A percentile compares a stretch with the other conserved stretches of the same genome.
Evolutionary conservation across 2,329 filamentous ascomycete species (phyloP).

Genomic region (Stachybotrys chartarum): DNA sequence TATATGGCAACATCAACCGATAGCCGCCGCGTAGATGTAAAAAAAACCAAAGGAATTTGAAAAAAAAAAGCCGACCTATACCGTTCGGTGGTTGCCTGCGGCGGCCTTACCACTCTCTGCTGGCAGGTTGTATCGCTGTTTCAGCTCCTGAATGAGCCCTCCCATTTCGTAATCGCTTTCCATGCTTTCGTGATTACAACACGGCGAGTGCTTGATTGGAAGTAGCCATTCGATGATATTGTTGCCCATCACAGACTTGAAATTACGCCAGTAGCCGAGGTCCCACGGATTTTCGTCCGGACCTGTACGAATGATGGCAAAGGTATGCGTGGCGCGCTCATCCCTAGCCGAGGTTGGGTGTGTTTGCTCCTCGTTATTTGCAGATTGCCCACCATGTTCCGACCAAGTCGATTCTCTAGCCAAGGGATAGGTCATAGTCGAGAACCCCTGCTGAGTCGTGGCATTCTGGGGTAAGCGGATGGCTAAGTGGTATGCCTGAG

Average conservation of each 20-base stretch:
- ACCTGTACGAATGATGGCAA: slow-evolving; percentile 69
- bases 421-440: slow-evolving; percentile 54
- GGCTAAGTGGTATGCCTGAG: slow-evolving; percentile 64
- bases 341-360: slow-evolving; percentile 27
- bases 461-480: slow-evolving; percentile 55
- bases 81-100: neutral
- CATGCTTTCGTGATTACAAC: slow-evolving; percentile 56
- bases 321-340: slow-evolving; percentile 52
- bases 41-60: neutral
- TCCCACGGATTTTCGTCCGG: slow-evolving; percentile 83
- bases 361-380: neutral
- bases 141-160: slow-evolving; percentile 49
- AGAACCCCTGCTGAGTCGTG: slow-evolving; percentile 33
- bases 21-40: no score
- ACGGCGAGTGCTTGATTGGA: slow-evolving; percentile 69
- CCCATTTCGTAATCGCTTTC: slow-evolving; percentile 65
- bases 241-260: slow-evolving; percentile 72
- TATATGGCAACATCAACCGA: no score
- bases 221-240: slow-evolving; percentile 70
- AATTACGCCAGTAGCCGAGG: slow-evolving; percentile 62
- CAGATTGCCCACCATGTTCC: slow-evolving; percentile 2
- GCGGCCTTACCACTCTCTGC: slow-evolving; percentile 5
- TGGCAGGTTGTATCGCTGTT: slow-evolving; percentile 27
- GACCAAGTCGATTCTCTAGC: slow-evolving; percentile 3
- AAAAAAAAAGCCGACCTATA: neutral